phyloP scores from a whole-genome alignment of 179 eudicot species.

The Amaranthus tricolor region DNA sequence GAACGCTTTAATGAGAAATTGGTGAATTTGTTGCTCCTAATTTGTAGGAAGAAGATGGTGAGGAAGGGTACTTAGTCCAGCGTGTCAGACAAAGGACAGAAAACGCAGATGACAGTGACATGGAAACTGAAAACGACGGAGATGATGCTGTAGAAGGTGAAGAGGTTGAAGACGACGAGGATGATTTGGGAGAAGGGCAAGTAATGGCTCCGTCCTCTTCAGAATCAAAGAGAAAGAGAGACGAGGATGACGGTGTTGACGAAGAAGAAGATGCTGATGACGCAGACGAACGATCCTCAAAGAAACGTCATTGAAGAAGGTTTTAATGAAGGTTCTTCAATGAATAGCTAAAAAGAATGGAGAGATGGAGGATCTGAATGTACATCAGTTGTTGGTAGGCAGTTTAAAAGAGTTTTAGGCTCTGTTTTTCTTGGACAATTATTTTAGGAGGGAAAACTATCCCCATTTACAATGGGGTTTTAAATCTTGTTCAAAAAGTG shows the following conservation, averaged over 20 bases:
- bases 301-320: constrained; percentile 31
- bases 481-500: constrained; percentile 39
- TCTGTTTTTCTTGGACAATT: constrained; percentile 25
- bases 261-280: constrained; percentile 40
- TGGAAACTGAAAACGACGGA: constrained; percentile 50
- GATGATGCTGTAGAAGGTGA: constrained; percentile 42
- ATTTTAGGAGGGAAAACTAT: constrained; percentile 45
- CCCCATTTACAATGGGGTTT: constrained; percentile 24
- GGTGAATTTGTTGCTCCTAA: neutral
- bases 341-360: constrained; percentile 8
- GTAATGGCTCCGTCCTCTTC: constrained; percentile 53
- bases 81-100: constrained; percentile 56
- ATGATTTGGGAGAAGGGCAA: constrained; percentile 63
- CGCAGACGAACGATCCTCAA: constrained; percentile 20
- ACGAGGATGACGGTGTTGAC: constrained; percentile 27
- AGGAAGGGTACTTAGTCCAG: constrained; percentile 71
- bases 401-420: constrained; percentile 20
- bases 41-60: constrained; percentile 82
- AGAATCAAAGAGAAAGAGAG: constrained; percentile 58
- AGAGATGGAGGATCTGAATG: constrained; percentile 3
- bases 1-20: too few species aligned
- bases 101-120: constrained; percentile 46
- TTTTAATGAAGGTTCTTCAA: constrained; percentile 11
- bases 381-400: constrained; percentile 14
- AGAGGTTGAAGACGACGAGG: constrained; percentile 42